Evolutionary conservation across 495 filamentous ascomycete genomes (phyloP), one percentile per base, ranked within the genome.

Genomic region (Xylaria telfairii): DNA sequence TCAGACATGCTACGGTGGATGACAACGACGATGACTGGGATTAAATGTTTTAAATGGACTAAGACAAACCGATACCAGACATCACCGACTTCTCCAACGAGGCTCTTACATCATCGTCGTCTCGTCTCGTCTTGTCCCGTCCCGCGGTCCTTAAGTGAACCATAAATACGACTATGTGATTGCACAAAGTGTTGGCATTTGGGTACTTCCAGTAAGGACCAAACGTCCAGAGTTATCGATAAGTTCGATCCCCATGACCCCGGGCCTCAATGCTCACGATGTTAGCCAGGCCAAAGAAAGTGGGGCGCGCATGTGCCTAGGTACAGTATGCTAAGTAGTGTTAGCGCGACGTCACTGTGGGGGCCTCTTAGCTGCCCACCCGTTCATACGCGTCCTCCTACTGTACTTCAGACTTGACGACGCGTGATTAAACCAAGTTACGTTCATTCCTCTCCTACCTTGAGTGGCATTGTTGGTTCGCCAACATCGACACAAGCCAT

Each of bases 21-120:
- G 87, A 90, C 51, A 88, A 92, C 71, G 92, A 94, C 74, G 90
- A 92, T 70, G 92, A 94, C 76, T 96, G 92, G 92, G 92, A 95
- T 77, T 95, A 82, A 83, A 54, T 24, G 30, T 26, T n/a, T 37
- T 39, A 6, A 26, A 39, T 66, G 37, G 47, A 24, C 44, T 44
- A 24, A 24, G 26, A 60, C 54, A 67, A 56, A 32, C 24, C 47
- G 60, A 56, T 51, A 64, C 47, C 59, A 54, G 7, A 15, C 59
- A 49, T 56, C 15, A 8, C 34, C 44, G 57, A 30, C 57, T 53
- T 53, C 24, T 12, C 54, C 9, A 62, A 56, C 44, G 32, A 42
- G 15, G 19, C 19, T 28, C 28, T 59, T 24, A 26, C 57, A 53
- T 49, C 39, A 39, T 46, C n/a, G 49, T 6, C 34, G 47, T 34